Evolutionary conservation across 2,329 filamentous ascomycete species (phyloP), one percentile per base, ranked within the genome.

Genomic region (Cercospora sojina): DNA sequence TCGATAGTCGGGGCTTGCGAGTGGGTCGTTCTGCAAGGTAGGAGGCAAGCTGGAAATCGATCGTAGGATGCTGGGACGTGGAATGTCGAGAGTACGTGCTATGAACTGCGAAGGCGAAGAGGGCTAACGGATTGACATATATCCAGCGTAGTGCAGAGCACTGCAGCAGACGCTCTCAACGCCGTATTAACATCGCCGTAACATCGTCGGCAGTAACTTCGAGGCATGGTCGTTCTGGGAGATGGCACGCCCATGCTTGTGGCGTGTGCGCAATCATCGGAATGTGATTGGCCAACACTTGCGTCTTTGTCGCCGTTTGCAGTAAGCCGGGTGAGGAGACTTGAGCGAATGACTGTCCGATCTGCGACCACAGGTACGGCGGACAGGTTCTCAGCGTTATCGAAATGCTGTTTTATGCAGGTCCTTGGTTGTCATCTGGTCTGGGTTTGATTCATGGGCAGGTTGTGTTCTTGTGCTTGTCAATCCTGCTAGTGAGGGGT

Each of bases 291-390:
- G 59, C 16, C 31, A 27, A 49, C 27, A n/a, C 59, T 35, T 23
- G 31, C 27, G 29, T 27, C 18, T 25, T 32, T 32, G 59, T 62
- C 41, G 27, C 59, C 43, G 27, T 31, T 51, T 32, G 59, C 43
- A 62, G 59, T 62, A 62, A 62, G 59, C 59, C 27, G 59, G 41
- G 16, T 3, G 41, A 62, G 43, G 16, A 16, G 43, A 31, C 20
- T 31, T 53, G 41, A 49, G 59, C 59, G 59, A 62, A 62, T 62
- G 59, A 5, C 18, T 53, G 59, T 62, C 43, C 31, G 32, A n/a
- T 32, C 29, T 62, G 59, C 43, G 43, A 38, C 27, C 59, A 62
- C 59, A 62, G 25, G 59, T 25, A 25, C 35, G 27, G 23, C 16
- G 49, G 59, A 62, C 49, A 62, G 59, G 59, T 35, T 13, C 27